phyloP scores from a whole-genome alignment of 202 grass and related monocot genomes.

The Brachypodium distachyon region DNA sequence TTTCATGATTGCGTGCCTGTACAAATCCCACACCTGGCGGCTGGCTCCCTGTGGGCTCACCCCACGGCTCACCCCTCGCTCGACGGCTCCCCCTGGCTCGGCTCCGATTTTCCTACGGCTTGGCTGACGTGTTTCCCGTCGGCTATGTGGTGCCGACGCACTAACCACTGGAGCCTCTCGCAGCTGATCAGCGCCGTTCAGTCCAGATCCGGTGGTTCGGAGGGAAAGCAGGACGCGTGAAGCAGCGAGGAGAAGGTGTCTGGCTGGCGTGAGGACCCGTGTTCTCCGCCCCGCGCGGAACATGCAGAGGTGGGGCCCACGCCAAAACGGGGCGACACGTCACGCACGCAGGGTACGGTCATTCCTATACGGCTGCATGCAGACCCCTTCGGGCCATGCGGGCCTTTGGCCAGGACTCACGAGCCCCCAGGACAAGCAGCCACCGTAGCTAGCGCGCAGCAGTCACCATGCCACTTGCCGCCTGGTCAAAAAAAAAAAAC shows the following conservation, averaged over 20 bases:
- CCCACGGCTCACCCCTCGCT: background rate
- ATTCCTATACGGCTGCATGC: no score
- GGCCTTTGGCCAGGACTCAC: no score
- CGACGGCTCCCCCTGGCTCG: background rate
- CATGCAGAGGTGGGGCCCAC: background rate
- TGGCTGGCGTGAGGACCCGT: background rate
- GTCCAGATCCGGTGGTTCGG: background rate
- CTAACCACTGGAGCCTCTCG: background rate
- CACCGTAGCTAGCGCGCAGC: no score
- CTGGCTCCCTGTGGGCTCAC: background rate
- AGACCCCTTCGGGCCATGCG: no score
- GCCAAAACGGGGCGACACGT: background rate
- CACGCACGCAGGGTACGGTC: no score
- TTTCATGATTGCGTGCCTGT: no score
- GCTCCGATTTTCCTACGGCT: background rate
- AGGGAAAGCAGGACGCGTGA: background rate
- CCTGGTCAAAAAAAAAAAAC: no score
- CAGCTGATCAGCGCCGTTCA: background rate
- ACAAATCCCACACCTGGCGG: no score
- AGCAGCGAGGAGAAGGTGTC: background rate
- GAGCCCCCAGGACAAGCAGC: no score
- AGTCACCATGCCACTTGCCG: no score
- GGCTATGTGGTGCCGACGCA: background rate
- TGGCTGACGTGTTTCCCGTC: slow-evolving; percentile 38
- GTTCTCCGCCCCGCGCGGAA: background rate